Percentiles rank a stretch among this genome's conserved stretches.
Evolutionary conservation across 306 rosid genomes (phyloP).

Genomic region (Vigna unguiculata): DNA sequence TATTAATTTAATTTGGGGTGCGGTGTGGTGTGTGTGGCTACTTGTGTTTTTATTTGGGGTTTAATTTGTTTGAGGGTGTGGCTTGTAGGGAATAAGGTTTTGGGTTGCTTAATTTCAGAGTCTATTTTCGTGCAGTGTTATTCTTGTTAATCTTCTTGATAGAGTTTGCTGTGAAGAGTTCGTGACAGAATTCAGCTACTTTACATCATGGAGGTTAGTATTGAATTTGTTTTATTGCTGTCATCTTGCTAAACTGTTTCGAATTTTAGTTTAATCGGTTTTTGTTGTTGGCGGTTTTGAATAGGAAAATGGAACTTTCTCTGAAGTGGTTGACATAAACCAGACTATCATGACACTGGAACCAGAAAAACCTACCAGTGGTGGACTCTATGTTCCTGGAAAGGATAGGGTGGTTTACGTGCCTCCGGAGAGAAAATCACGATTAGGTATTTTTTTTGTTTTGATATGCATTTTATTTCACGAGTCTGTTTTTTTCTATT

Average conservation of each 20-base stretch:
- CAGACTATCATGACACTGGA: slow-evolving; percentile 65
- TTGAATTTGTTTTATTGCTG: not conserved
- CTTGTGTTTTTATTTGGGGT: too few relatives aligned
- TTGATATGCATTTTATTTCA: slow-evolving; percentile 33
- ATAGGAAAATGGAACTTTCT: slow-evolving; percentile 55
- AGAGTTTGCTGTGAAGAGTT: not conserved
- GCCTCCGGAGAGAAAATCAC: slow-evolving; percentile 77
- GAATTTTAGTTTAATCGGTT: not conserved
- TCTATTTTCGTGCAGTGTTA: not conserved
- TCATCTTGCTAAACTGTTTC: not conserved
- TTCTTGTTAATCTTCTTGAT: not conserved
- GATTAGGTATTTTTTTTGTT: slow-evolving; percentile 60
- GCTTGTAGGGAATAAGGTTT: slow-evolving; percentile 10
- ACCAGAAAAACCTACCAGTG: slow-evolving; percentile 61
- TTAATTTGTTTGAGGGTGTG: too few relatives aligned
- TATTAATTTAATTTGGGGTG: too few relatives aligned
- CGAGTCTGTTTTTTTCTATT: slow-evolving; percentile 11
- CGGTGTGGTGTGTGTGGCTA: too few relatives aligned
- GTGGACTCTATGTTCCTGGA: slow-evolving; percentile 82
- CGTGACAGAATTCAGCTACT: not conserved
- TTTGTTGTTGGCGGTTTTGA: slow-evolving; percentile 23
- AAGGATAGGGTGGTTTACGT: slow-evolving; percentile 73
- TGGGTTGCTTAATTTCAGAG: not conserved
- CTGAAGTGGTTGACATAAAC: slow-evolving; percentile 62
- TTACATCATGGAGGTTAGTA: slow-evolving; percentile 47